Evolutionary conservation across 1,284 basidiomycete species (phyloP).

Genomic region (Naganishia liquefaciens): DNA sequence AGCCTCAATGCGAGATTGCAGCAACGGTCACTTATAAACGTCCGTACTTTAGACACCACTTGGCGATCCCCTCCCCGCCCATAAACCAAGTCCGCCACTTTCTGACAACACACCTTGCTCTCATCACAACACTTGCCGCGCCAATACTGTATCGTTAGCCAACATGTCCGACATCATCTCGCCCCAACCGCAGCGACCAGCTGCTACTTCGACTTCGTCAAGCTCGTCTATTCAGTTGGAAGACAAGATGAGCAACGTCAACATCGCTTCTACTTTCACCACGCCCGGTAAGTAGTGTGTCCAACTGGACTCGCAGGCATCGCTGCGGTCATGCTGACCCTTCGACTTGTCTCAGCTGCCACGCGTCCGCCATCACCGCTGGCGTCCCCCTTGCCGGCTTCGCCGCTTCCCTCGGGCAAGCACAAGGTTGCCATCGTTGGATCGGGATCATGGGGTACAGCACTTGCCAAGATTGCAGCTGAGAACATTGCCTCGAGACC

Average conservation of each 20-base stretch:
- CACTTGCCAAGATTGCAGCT: slow-evolving; percentile 61
- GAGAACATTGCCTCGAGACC: slow-evolving; percentile 55
- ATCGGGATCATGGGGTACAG: slow-evolving; percentile 59
- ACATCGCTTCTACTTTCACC: slow-evolving; percentile 47
- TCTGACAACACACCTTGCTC: neutral
- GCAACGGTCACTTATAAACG: slow-evolving; percentile 23
- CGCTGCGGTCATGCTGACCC: neutral
- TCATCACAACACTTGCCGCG: slow-evolving; percentile 6
- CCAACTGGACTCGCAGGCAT: neutral
- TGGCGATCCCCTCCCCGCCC: neutral
- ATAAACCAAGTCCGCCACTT: too few species aligned
- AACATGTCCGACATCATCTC: slow-evolving; percentile 26
- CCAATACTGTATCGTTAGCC: slow-evolving; percentile 21
- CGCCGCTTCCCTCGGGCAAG: slow-evolving; percentile 51
- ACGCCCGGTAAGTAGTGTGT: slow-evolving; percentile 43
- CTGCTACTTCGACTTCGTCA: slow-evolving; percentile 20
- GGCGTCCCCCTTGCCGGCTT: slow-evolving; percentile 42
- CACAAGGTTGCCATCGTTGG: slow-evolving; percentile 62
- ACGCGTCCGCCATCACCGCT: slow-evolving; percentile 48
- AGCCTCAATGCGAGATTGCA: neutral
- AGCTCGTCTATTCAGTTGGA: slow-evolving; percentile 24
- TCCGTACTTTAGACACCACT: neutral
- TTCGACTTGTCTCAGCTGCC: slow-evolving; percentile 37
- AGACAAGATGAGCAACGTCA: slow-evolving; percentile 35
- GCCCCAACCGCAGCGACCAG: slow-evolving; percentile 27